Percentiles rank a stretch among this genome's conserved stretches.
Evolutionary conservation across 2,329 filamentous ascomycete genomes (phyloP).

Genomic region (Pestalotiopsis sp.): DNA sequence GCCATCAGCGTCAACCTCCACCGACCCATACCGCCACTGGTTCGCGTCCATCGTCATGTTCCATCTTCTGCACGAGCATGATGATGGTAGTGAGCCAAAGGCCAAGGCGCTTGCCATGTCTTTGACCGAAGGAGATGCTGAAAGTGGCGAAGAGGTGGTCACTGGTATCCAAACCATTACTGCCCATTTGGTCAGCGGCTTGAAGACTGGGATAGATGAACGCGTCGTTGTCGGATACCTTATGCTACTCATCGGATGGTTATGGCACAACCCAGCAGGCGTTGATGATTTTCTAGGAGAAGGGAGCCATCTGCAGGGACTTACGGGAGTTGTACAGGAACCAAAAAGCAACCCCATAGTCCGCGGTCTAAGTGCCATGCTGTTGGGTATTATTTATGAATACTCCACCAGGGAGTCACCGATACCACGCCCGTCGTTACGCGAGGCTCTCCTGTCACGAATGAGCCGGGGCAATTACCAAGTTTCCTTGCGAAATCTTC

Average conservation of each 20-base stretch:
- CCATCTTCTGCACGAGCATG: constrained; percentile 80
- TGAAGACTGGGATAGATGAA: constrained; percentile 77
- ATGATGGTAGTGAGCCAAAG: constrained; percentile 43
- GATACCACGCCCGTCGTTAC: constrained; percentile 78
- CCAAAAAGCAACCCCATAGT: constrained; percentile 67
- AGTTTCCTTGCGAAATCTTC: constrained; percentile 76
- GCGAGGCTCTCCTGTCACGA: constrained; percentile 74
- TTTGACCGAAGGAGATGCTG: constrained; percentile 86
- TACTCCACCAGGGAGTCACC: constrained; percentile 98
- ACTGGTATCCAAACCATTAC: constrained; percentile 90
- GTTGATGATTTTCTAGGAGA: constrained; percentile 93
- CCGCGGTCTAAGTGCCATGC: constrained; percentile 80
- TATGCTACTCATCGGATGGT: constrained; percentile 86
- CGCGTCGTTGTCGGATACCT: constrained; percentile 82
- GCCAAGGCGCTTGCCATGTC: constrained; percentile 80
- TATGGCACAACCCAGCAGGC: constrained; percentile 89
- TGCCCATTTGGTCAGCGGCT: constrained; percentile 79
- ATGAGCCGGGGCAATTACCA: constrained; percentile 88
- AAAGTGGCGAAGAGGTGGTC: constrained; percentile 90
- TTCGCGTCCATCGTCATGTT: constrained; percentile 87
- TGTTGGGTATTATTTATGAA: constrained; percentile 90
- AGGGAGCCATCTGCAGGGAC: constrained; percentile 86
- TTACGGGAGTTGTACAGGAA: constrained; percentile 76
- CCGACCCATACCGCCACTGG: constrained; percentile 87
- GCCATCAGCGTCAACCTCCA: constrained; percentile 59